Evolutionary conservation across 129 eudicot genomes (phyloP).

Genomic region (Centaurea solstitialis): DNA sequence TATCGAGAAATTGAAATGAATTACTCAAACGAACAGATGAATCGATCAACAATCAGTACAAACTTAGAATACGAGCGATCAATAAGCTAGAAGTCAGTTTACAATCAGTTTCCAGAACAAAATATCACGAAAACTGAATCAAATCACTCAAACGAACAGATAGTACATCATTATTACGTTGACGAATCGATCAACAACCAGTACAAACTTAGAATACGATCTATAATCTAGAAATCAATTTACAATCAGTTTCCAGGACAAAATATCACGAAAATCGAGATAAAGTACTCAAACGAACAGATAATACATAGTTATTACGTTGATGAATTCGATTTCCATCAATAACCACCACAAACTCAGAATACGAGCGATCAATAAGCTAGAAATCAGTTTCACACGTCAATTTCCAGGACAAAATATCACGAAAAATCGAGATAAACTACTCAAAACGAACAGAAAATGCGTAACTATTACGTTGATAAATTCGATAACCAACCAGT

Average conservation of each 20-base stretch:
- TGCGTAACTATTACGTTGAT: neutral
- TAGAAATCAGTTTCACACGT: neutral
- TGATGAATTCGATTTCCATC: conserved; percentile 2
- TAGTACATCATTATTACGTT: too few relatives aligned
- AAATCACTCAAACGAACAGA: too few relatives aligned
- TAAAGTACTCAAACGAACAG: neutral
- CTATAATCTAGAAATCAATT: too few relatives aligned
- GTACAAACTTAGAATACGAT: too few relatives aligned
- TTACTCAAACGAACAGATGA: too few relatives aligned
- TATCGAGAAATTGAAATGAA: too few relatives aligned
- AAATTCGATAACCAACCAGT: conserved; percentile 14
- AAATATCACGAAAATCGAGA: neutral
- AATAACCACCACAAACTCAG: neutral
- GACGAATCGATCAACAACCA: too few relatives aligned
- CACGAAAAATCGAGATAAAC: neutral
- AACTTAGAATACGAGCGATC: too few relatives aligned
- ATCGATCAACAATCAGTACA: neutral
- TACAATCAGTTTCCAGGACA: neutral
- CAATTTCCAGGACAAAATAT: neutral
- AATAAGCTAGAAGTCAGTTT: too few relatives aligned
- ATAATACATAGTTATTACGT: neutral
- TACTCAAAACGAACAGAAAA: neutral
- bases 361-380: neutral
- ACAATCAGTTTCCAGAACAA: too few relatives aligned
- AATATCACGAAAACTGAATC: too few relatives aligned